Evolutionary conservation across 768 basidiomycete genomes (phyloP).

Genomic region (Leccinum fibrillosum): DNA sequence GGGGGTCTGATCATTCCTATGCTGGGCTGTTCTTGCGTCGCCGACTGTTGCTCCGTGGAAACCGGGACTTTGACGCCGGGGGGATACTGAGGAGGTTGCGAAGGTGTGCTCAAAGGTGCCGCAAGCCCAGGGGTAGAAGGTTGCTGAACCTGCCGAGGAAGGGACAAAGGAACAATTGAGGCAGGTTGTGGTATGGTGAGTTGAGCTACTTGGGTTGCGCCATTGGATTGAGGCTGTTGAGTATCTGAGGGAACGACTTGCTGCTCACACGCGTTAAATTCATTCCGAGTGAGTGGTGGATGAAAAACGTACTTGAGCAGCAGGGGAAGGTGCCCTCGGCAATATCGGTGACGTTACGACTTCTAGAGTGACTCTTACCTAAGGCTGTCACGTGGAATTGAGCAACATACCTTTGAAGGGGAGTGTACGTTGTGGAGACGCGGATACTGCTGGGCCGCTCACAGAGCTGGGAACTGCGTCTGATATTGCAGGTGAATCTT

Average conservation of each 20-base stretch:
- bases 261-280: constrained; percentile 30
- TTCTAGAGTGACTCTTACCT: constrained; percentile 34
- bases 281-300: constrained; percentile 8
- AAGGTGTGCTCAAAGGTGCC: constrained; percentile 10
- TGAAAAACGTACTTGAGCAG: constrained; percentile 37
- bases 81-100: constrained; percentile 53
- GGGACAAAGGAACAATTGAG: constrained; percentile 42
- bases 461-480: constrained; percentile 51
- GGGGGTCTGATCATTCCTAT: constrained; percentile 50
- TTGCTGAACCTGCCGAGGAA: constrained; percentile 49
- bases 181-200: constrained; percentile 31
- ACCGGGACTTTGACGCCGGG: constrained; percentile 63
- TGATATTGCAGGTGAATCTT: constrained; percentile 71
- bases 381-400: constrained; percentile 17
- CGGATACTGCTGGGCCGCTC: constrained; percentile 49
- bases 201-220: constrained; percentile 25
- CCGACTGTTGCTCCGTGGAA: constrained; percentile 38
- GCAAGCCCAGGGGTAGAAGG: constrained; percentile 28
- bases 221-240: constrained; percentile 39
- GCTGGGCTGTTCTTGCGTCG: constrained; percentile 31
- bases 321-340: constrained; percentile 41
- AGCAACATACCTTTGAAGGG: constrained; percentile 45
- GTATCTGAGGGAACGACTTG: constrained; percentile 36
- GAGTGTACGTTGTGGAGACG: constrained; percentile 55
- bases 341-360: constrained; percentile 44